These are phyloP conservation scores for Trichomonas vaginalis DNA, from an alignment of 208 protist species.

Conservation along the genomic window DNA sequence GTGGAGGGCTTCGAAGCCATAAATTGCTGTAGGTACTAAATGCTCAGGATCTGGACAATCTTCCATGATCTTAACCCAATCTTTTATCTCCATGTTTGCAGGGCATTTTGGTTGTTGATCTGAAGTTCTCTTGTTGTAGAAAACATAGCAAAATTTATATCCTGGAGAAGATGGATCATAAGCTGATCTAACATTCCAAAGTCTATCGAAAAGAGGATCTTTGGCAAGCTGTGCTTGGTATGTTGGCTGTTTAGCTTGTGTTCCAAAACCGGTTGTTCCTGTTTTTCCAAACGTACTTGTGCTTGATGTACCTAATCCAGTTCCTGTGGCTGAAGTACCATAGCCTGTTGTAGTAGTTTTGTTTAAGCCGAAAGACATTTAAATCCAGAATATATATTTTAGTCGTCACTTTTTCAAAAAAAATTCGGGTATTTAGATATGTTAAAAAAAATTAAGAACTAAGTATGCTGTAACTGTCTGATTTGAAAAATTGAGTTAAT, in stretches of 20 bases:
- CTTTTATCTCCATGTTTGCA: background rate
- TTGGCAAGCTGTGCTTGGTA: background rate
- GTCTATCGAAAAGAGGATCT: background rate
- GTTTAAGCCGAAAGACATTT: too few relatives aligned
- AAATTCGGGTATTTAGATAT: too few relatives aligned
- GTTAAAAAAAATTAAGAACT: too few relatives aligned
- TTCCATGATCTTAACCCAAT: background rate
- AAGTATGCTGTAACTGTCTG: too few relatives aligned
- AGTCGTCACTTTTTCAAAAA: too few relatives aligned
- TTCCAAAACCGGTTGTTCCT: background rate
- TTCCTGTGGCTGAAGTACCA: background rate
- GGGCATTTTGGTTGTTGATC: background rate
- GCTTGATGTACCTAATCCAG: background rate
- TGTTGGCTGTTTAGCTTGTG: background rate
- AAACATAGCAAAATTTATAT: background rate
- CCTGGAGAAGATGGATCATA: background rate
- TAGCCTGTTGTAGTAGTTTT: background rate
- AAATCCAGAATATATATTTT: too few relatives aligned
- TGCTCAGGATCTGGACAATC: constrained; percentile 3
- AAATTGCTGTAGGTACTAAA: background rate
- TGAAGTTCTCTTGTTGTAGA: background rate
- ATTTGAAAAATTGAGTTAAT: too few relatives aligned
- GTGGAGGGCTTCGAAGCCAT: background rate
- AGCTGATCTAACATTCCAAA: constrained; percentile 2
- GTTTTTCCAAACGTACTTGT: background rate